A percentile compares a stretch with the other conserved stretches of the same genome.
phyloP scores from a whole-genome alignment of 129 eudicot genomes.

The Artemisia annua region DNA sequence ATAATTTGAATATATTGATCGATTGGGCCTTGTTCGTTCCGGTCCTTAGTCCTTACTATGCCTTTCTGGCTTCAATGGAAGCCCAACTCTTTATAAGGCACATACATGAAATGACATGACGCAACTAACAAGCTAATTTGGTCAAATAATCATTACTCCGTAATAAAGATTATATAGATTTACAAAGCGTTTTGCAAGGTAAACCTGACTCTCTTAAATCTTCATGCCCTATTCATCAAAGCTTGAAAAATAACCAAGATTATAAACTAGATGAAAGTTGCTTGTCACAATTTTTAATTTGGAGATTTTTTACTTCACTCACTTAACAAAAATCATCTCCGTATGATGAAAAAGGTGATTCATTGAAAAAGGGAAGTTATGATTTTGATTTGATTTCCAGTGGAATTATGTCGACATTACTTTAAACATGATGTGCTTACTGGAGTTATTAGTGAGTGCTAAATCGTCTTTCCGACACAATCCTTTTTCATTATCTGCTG shows the following conservation, averaged over 20 bases:
- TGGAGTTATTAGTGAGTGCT: not conserved
- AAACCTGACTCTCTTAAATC: too few relatives aligned
- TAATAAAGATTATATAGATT: too few relatives aligned
- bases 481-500: not conserved
- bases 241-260: not conserved
- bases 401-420: not conserved
- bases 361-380: not conserved
- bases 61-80: too few relatives aligned
- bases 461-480: constrained; percentile 1
- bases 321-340: not conserved
- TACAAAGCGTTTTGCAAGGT: too few relatives aligned
- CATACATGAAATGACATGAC: too few relatives aligned
- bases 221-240: too few relatives aligned
- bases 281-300: not conserved
- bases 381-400: not conserved
- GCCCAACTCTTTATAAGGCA: too few relatives aligned
- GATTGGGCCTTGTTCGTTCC: too few relatives aligned
- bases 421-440: not conserved
- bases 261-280: not conserved
- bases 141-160: too few relatives aligned
- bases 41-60: too few relatives aligned
- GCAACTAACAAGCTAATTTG: too few relatives aligned
- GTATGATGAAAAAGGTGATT: not conserved
- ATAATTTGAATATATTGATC: too few relatives aligned
- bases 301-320: not conserved